Conservation (phyloP, 2,329 filamentous ascomycete species). For the Simplicillium sp. region DNA sequence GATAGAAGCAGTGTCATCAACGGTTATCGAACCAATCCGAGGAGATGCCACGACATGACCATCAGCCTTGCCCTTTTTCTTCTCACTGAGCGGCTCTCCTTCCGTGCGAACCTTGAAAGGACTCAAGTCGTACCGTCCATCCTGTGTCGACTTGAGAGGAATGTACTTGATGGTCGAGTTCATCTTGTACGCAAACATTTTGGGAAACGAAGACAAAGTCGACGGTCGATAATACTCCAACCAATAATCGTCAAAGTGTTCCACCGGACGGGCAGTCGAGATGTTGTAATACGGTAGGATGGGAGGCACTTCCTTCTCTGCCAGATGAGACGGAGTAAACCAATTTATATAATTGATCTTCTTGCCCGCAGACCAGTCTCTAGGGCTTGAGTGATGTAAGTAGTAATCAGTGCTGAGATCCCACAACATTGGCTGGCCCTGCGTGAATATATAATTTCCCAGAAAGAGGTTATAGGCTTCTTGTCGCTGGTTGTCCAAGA, state of each 20-base stretch:
- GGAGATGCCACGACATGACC: conserved; percentile 53
- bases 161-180: conserved; percentile 82
- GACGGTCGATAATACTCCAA: conserved; percentile 90
- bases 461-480: conserved; percentile 97
- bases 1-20: conserved; percentile 30
- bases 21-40: conserved; percentile 21
- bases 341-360: conserved; percentile 75
- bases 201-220: conserved; percentile 78
- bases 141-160: conserved; percentile 61
- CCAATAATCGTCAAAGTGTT: conserved; percentile 88
- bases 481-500: conserved; percentile 93
- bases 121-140: conserved; percentile 72
- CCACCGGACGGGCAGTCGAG: conserved; percentile 20
- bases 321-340: conserved; percentile 69
- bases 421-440: conserved; percentile 93
- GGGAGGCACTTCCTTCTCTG: conserved; percentile 48
- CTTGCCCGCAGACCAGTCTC: conserved; percentile 54
- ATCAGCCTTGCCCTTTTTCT: conserved; percentile 55
- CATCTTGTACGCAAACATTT: conserved; percentile 88
- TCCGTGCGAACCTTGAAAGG: conserved; percentile 75
- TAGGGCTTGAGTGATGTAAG: conserved; percentile 80
- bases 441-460: conserved; percentile 84
- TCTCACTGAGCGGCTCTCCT: conserved; percentile 49
- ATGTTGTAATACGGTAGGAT: conserved; percentile 23
- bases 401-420: conserved; percentile 93